Conservation (phyloP, 192 early-diverging fungal genomes). For the Mortierella alpina region DNA sequence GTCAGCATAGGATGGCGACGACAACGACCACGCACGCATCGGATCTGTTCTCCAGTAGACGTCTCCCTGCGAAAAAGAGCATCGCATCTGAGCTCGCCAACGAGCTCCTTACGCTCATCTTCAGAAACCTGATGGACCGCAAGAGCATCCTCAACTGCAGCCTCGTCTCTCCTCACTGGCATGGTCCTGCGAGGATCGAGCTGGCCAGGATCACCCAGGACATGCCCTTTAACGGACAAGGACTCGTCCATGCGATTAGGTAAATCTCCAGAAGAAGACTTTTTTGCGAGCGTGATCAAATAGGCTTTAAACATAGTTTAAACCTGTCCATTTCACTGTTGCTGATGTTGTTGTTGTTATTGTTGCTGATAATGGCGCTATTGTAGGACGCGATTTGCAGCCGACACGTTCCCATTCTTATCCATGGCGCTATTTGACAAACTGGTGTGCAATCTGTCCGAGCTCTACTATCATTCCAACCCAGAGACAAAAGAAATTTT, state of each 20-base stretch:
- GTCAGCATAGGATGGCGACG: neutral
- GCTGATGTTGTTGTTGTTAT: too few relatives aligned
- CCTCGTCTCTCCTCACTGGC: slow-evolving; percentile 42
- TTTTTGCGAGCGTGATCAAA: too few relatives aligned
- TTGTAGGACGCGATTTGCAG: slow-evolving; percentile 44
- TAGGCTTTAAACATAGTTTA: too few relatives aligned
- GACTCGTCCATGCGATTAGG: slow-evolving; percentile 46
- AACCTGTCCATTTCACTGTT: too few relatives aligned
- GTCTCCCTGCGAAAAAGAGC: neutral
- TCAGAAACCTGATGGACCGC: slow-evolving; percentile 36
- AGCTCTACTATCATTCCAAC: slow-evolving; percentile 49
- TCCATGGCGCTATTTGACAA: slow-evolving; percentile 48
- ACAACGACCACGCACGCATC: neutral
- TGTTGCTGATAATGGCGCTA: neutral
- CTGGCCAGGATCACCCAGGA: slow-evolving; percentile 21
- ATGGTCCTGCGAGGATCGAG: slow-evolving; percentile 28
- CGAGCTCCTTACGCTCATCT: slow-evolving; percentile 33
- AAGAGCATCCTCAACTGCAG: slow-evolving; percentile 48
- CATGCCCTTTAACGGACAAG: slow-evolving; percentile 42
- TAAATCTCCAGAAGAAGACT: slow-evolving; percentile 5
- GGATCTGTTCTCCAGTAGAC: neutral
- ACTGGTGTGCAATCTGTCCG: slow-evolving; percentile 39
- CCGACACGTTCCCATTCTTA: slow-evolving; percentile 26
- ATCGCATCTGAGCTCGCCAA: slow-evolving; percentile 20
- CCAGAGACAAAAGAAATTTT: slow-evolving; percentile 43